Evolutionary conservation across 1,284 basidiomycete genomes (phyloP), one percentile per base, ranked within the genome.

Genomic region (Malassezia slooffiae): DNA sequence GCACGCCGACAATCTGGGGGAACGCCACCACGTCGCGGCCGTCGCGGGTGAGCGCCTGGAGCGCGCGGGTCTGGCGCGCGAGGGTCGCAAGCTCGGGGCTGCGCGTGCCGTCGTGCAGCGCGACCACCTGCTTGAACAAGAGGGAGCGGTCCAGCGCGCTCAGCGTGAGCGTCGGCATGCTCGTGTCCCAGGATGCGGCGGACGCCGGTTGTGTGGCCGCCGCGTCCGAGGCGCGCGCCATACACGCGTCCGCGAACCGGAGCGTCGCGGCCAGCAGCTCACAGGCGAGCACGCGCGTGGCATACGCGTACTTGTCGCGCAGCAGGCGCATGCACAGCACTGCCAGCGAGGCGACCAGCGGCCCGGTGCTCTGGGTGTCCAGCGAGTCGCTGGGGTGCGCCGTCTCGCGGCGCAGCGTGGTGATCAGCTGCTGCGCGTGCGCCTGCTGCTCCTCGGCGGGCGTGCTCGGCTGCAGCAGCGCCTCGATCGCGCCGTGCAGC

Each of bases 11-110:
- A 12, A 67, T 50, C 11, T 50, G 53, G 15, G 55, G 55, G 32
- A 62, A 66, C 26, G 59, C 55, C 3, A 58, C 50, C 5, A 67
- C 52, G 27, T 67, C 63, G 34, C 59, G 42, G 5, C 65, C 65
- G 19, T 60, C 58, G 24, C 55, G 58, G 19, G 63, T 56, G n/a
- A 67, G 54, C 27, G 57, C 61, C 11, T 62, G 47, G 21, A 67
- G 43, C 5, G 63, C 65, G 9, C 41, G 20, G 21, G 67, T 46
- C 52, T 67, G 61, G 10, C 42, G 36, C 4, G 52, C 41, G 11
- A 67, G 42, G n/a, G 49, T 52, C 28, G 54, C 47, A 8, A 43
- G n/a, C 1, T 38, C 28, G 5, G 22, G 20, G n/a, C n/a, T n/a
- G n/a, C n/a, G n/a, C n/a, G n/a, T n/a, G n/a, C n/a, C n/a, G 9